phyloP scores from a whole-genome alignment of 2,329 filamentous ascomycete genomes.

The Penicillium sclerotiorum region DNA sequence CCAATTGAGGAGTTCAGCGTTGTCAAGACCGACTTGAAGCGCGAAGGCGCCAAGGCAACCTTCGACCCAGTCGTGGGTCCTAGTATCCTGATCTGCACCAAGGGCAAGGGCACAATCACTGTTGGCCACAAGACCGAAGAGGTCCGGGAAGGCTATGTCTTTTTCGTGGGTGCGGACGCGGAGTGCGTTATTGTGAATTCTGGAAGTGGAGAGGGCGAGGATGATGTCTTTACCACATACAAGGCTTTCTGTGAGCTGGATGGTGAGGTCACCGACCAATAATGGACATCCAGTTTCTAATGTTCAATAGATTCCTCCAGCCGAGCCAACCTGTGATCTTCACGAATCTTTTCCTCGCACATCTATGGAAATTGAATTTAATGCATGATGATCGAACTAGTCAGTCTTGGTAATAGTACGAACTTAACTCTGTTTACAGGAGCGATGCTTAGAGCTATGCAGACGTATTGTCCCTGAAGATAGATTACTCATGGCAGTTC shows the following conservation, averaged over 20 bases:
- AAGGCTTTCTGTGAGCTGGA: constrained; percentile 91
- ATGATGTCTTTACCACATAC: constrained; percentile 80
- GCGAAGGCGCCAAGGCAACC: constrained; percentile 74
- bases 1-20: constrained; percentile 97
- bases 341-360: too few relatives aligned
- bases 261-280: constrained; percentile 43
- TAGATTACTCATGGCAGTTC: too few relatives aligned
- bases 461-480: too few relatives aligned
- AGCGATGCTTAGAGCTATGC: too few relatives aligned
- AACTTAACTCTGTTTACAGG: too few relatives aligned
- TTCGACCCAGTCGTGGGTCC: constrained; percentile 87
- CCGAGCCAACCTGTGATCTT: constrained; percentile 24
- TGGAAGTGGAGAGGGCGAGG: constrained; percentile 53
- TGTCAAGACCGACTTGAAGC: constrained; percentile 74
- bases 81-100: constrained; percentile 89
- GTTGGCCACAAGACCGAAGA: constrained; percentile 81
- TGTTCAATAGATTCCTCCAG: constrained; percentile 13
- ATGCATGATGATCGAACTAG: constrained; percentile 2
- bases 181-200: constrained; percentile 75
- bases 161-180: constrained; percentile 85
- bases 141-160: constrained; percentile 72
- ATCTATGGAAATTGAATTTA: constrained; percentile 1
- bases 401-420: too few relatives aligned
- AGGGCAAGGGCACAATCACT: constrained; percentile 77
- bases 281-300: constrained; percentile 29